These are phyloP conservation scores for Diddensiella caesifluorescens DNA, from an alignment of 805 yeast genomes.

Conservation along the genomic window DNA sequence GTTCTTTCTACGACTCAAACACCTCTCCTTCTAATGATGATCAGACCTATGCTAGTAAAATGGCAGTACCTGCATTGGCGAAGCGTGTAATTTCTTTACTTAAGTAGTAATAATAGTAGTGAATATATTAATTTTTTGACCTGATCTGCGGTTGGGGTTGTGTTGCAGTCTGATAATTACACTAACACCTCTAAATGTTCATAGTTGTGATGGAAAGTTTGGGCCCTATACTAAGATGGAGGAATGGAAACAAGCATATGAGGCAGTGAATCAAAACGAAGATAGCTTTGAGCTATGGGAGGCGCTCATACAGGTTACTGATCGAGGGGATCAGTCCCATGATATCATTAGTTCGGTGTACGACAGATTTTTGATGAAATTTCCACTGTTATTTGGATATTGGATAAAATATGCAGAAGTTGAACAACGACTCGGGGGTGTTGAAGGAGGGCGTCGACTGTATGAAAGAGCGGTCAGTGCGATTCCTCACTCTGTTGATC, in stretches of 20 bases:
- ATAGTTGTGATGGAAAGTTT: too few species aligned
- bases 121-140: too few species aligned
- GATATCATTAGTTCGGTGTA: conserved; percentile 11
- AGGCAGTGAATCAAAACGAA: conserved; percentile 13
- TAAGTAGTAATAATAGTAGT: conserved; percentile 3
- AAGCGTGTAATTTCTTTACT: conserved; percentile 25
- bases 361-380: conserved; percentile 29
- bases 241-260: conserved; percentile 15
- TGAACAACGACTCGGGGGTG: conserved; percentile 18
- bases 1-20: conserved; percentile 15
- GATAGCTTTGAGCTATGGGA: conserved; percentile 21
- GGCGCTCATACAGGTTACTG: conserved; percentile 9
- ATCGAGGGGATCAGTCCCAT: neutral
- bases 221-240: too few species aligned
- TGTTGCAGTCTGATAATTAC: too few species aligned
- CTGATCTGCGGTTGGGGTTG: too few species aligned
- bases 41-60: conserved; percentile 29
- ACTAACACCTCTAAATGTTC: too few species aligned
- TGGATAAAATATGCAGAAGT: conserved; percentile 38
- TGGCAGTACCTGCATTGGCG: conserved; percentile 36
- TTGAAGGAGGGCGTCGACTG: conserved; percentile 22
- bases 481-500: conserved; percentile 30
- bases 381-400: conserved; percentile 39
- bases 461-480: conserved; percentile 35
- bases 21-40: conserved; percentile 17